These are phyloP conservation scores for Didymella glomerata DNA, from an alignment of 2,329 filamentous ascomycete species.

Conservation along the genomic window DNA sequence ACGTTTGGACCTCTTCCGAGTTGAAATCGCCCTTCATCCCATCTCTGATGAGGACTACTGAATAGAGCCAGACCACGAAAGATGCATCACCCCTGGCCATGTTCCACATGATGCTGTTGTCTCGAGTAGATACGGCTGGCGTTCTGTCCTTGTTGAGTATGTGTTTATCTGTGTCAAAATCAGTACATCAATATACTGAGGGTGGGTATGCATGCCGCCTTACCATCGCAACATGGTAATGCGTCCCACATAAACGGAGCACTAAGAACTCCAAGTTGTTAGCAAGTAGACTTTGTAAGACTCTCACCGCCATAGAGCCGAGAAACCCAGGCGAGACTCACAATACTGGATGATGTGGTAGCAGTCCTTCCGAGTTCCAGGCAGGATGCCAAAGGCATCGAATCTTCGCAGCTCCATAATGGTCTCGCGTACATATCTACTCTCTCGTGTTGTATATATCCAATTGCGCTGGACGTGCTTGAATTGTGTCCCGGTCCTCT, in stretches of 20 bases:
- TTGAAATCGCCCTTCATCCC: slow-evolving; percentile 1
- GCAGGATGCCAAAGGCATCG: neutral
- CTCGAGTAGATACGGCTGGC: neutral
- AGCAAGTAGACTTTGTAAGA: neutral
- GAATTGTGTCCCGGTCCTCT: neutral
- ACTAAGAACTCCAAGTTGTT: neutral
- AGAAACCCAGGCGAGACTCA: neutral
- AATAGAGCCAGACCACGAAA: neutral
- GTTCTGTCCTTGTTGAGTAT: neutral
- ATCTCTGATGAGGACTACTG: neutral
- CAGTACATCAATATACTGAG: neutral
- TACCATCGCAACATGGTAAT: neutral
- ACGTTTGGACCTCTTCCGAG: neutral
- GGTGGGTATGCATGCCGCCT: neutral
- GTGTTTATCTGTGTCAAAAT: neutral
- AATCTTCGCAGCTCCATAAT: neutral
- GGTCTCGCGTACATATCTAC: neutral
- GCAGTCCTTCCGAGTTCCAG: neutral
- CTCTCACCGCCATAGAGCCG: neutral
- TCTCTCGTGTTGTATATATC: neutral
- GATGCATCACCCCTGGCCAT: neutral
- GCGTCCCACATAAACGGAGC: neutral
- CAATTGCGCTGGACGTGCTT: neutral
- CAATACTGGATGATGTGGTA: neutral
- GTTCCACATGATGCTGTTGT: neutral